phyloP scores from a whole-genome alignment of 2,329 filamentous ascomycete species.

The Leptographium radiaticola region DNA sequence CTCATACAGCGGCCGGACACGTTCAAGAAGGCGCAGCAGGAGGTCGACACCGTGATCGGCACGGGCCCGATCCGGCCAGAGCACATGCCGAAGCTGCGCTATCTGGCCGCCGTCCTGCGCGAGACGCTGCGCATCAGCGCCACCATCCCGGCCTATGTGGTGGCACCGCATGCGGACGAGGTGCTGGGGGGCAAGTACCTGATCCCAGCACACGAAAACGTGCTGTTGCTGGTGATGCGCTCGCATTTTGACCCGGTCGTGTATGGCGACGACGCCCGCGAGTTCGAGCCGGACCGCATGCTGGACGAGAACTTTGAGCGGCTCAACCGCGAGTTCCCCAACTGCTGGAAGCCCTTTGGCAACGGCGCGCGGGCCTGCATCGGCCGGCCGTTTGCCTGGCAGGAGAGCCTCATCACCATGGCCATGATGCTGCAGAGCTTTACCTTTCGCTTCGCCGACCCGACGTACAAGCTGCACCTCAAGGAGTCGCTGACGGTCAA shows the following conservation, averaged over 20 bases:
- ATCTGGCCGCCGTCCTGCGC: constrained; percentile 50
- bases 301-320: constrained; percentile 52
- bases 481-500: constrained; percentile 49
- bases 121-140: constrained; percentile 53
- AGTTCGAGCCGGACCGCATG: constrained; percentile 62
- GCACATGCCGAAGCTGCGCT: constrained; percentile 51
- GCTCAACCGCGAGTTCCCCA: constrained; percentile 45
- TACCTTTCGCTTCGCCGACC: constrained; percentile 49
- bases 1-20: constrained; percentile 49
- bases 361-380: constrained; percentile 48
- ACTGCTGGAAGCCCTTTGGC: constrained; percentile 59
- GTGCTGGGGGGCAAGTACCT: constrained; percentile 49
- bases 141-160: constrained; percentile 43
- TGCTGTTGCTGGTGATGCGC: constrained; percentile 36
- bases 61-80: constrained; percentile 42
- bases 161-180: constrained; percentile 39
- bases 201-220: constrained; percentile 36
- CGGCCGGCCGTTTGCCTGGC: constrained; percentile 61
- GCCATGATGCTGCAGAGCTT: constrained; percentile 59
- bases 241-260: constrained; percentile 50
- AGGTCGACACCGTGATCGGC: constrained; percentile 55
- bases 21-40: constrained; percentile 48
- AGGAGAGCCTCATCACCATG: constrained; percentile 51
- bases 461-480: constrained; percentile 42
- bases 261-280: constrained; percentile 50